Base-by-base conservation (phyloP, 1,284 basidiomycete species). In the Moniliella sp. region DNA sequence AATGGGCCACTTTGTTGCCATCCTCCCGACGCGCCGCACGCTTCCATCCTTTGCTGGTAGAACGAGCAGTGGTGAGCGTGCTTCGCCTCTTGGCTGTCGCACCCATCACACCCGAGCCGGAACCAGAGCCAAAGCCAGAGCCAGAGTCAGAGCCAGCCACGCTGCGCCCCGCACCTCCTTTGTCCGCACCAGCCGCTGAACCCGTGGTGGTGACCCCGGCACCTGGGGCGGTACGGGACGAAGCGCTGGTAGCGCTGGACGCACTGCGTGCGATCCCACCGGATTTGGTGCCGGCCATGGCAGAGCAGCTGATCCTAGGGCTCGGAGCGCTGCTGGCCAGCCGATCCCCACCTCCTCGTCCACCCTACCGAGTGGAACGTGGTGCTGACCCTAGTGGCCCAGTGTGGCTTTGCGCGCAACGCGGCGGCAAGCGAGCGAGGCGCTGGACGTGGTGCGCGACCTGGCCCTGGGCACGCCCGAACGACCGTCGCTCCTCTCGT, bases 351-450 rank as follows among this genome's bases (percentile, higher is more conserved):
- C n/a, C n/a, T n/a, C n/a, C n/a, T n/a, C n/a, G n/a, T n/a, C n/a
- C n/a, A n/a, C n/a, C n/a, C 21, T 23, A 23, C 21, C 21, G 21
- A 23, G 21, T 23, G 21, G 21, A 23, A 23, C 21, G 8, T 23
- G 21, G 21, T 23, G 21, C 21, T 23, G 21, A 7, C 21, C n/a
- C n/a, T 23, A n/a, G 21, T 23, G 8, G 21, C 21, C n/a, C 8
- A 23, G 7, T 23, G 21, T n/a, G 21, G 21, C 7, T 23, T 23
- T n/a, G 7, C 21, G 7, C 21, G n/a, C 32, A 35, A 19, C 17
- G 29, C 11, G 16, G 30, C 4, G 35, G 42, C 9, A n/a, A 31
- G 36, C 30, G 7, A n/a, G 21, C n/a, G 8, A 23, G 8, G 21
- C 21, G 21, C n/a, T 23, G 8, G 21, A 23, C 8, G n/a, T 23